phyloP scores from a whole-genome alignment of 257 asterid species.

The Vinca minor region DNA sequence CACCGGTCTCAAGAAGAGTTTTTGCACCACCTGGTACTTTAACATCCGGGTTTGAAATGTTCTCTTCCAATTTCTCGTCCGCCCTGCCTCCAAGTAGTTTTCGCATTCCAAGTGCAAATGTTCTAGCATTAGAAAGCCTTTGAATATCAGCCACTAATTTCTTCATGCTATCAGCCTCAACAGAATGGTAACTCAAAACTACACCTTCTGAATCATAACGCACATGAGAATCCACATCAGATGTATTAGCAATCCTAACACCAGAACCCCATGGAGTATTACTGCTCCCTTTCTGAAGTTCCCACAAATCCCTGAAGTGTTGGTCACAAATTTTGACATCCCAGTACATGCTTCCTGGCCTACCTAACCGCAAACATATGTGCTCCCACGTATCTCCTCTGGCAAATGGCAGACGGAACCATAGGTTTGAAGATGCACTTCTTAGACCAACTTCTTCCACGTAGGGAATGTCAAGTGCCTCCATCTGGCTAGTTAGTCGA shows the following conservation, averaged over 20 bases:
- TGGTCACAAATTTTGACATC: slow-evolving; percentile 89
- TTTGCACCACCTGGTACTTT: slow-evolving; percentile 52
- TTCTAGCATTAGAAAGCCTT: slow-evolving; percentile 87
- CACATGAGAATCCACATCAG: slow-evolving; percentile 95
- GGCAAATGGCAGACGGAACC: slow-evolving; percentile 93
- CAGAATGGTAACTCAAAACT: slow-evolving; percentile 76
- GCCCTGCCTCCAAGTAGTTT: slow-evolving; percentile 80
- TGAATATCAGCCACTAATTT: slow-evolving; percentile 84
- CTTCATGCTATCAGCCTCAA: slow-evolving; percentile 87
- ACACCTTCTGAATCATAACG: slow-evolving; percentile 95
- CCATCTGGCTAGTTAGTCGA: slow-evolving; percentile 94
- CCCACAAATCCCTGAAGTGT: slow-evolving; percentile 83
- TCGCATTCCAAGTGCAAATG: slow-evolving; percentile 82
- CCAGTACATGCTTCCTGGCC: slow-evolving; percentile 99
- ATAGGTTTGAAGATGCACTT: slow-evolving; percentile 80
- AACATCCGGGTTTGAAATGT: slow-evolving; percentile 38
- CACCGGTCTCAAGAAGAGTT: slow-evolving; percentile 42
- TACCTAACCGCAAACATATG: slow-evolving; percentile 86
- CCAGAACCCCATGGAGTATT: slow-evolving; percentile 87
- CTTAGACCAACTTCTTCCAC: slow-evolving; percentile 94
- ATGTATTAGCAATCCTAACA: slow-evolving; percentile 88
- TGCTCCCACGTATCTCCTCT: slow-evolving; percentile 78
- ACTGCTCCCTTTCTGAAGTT: slow-evolving; percentile 85
- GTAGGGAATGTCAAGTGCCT: slow-evolving; percentile 77
- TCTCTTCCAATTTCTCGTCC: slow-evolving; percentile 70